Evolutionary conservation across 2,329 filamentous ascomycete genomes (phyloP).

Genomic region (Hypoxylon sp.): DNA sequence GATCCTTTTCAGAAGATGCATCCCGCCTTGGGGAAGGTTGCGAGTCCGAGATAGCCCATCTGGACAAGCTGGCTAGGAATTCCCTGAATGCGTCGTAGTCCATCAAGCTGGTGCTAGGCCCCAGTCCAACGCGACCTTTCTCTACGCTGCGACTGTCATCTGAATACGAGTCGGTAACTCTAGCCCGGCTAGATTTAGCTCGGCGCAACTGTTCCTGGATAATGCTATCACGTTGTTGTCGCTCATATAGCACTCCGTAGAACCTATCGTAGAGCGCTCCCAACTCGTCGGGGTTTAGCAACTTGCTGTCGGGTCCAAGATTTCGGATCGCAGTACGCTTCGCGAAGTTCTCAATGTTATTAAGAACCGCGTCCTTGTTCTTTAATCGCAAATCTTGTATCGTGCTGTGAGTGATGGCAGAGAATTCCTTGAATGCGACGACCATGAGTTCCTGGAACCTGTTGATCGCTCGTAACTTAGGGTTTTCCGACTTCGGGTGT

Average conservation of each 20-base stretch:
- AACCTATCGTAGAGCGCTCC: conserved; percentile 93
- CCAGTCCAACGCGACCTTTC: conserved; percentile 85
- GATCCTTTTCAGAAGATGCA: conserved; percentile 58
- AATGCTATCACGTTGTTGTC: conserved; percentile 81
- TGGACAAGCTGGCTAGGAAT: conserved; percentile 87
- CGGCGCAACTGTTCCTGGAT: conserved; percentile 75
- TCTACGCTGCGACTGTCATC: conserved; percentile 67
- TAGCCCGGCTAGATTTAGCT: conserved; percentile 67
- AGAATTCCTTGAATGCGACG: conserved; percentile 97
- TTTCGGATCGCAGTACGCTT: conserved; percentile 97
- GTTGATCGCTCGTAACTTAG: conserved; percentile 91
- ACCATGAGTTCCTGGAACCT: conserved; percentile 99
- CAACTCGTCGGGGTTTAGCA: conserved; percentile 83
- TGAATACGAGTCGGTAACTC: conserved; percentile 51
- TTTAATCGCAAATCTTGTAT: conserved; percentile 88
- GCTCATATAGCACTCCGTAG: conserved; percentile 89
- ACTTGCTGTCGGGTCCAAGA: conserved; percentile 93
- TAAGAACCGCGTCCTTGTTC: conserved; percentile 92
- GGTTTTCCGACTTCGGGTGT: conserved; percentile 93
- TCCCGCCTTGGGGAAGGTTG: conserved; percentile 66
- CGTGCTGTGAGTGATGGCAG: conserved; percentile 90
- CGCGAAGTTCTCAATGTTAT: conserved; percentile 96
- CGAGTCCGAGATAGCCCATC: conserved; percentile 92
- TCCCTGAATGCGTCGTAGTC: conserved; percentile 96
- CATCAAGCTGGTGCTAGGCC: conserved; percentile 91